phyloP scores from a whole-genome alignment of 202 grass and related monocot species.

The Tripidium arundinaceum region DNA sequence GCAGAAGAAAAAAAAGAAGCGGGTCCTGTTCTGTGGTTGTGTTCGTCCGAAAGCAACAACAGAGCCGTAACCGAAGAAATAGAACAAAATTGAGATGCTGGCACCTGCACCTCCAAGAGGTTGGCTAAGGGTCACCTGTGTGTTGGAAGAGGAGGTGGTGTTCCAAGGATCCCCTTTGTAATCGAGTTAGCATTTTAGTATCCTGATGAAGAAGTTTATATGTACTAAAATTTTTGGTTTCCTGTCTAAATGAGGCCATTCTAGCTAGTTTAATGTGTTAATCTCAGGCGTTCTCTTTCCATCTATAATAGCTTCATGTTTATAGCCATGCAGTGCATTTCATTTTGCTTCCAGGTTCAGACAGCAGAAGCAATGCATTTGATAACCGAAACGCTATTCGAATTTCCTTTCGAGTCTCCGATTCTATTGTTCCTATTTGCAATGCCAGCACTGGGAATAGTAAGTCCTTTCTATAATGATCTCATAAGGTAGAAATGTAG shows the following conservation, averaged over 20 bases:
- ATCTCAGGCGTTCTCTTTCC: neutral
- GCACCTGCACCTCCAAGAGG: constrained; percentile 12
- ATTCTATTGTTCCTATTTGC: neutral
- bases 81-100: neutral
- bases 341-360: neutral
- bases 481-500: too few relatives aligned
- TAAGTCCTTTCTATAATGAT: too few relatives aligned
- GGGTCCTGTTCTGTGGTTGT: constrained; percentile 63
- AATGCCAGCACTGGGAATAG: neutral
- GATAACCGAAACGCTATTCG: neutral
- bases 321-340: neutral
- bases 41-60: constrained; percentile 46
- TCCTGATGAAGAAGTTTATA: constrained; percentile 19
- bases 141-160: constrained; percentile 15
- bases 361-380: neutral
- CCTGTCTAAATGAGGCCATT: constrained; percentile 28
- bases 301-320: neutral
- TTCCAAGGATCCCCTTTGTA: constrained; percentile 31
- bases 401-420: neutral
- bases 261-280: constrained; percentile 35
- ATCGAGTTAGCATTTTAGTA: constrained; percentile 37
- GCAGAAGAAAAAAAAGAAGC: constrained; percentile 51
- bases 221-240: constrained; percentile 26
- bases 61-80: constrained; percentile 36
- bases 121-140: constrained; percentile 6